These are phyloP conservation scores for Globisporangium yorkense DNA, from an alignment of 352 stramenopile species.

Conservation along the genomic window DNA sequence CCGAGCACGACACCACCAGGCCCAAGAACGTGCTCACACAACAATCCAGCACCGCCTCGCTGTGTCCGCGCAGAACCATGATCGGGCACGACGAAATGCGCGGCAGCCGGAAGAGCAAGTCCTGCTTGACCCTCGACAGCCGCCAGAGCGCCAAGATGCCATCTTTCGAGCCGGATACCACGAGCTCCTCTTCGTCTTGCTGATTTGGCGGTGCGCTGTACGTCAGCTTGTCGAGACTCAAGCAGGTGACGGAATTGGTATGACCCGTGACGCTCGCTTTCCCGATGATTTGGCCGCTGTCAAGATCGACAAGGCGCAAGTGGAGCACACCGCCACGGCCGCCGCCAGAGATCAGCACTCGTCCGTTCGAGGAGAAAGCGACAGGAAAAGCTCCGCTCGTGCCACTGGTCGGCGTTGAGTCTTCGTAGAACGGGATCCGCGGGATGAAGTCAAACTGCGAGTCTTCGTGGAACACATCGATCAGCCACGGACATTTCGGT, in stretches of 20 bases:
- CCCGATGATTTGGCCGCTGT: slow-evolving; percentile 76
- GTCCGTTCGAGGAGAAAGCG: slow-evolving; percentile 59
- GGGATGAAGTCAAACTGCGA: slow-evolving; percentile 80
- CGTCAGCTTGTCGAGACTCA: slow-evolving; percentile 61
- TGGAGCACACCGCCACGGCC: slow-evolving; percentile 70
- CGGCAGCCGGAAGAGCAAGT: slow-evolving; percentile 67
- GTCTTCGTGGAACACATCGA: slow-evolving; percentile 63
- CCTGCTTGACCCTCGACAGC: slow-evolving; percentile 62
- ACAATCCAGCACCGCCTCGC: slow-evolving; percentile 44
- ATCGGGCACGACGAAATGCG: slow-evolving; percentile 63
- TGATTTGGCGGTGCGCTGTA: slow-evolving; percentile 27
- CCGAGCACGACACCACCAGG: slow-evolving; percentile 60
- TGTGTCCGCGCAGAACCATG: slow-evolving; percentile 58
- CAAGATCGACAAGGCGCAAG: slow-evolving; percentile 68
- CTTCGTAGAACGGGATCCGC: slow-evolving; percentile 70
- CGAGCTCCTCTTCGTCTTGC: slow-evolving; percentile 65
- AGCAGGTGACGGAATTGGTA: slow-evolving; percentile 56
- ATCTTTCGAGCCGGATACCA: slow-evolving; percentile 70
- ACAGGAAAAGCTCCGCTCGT: slow-evolving; percentile 39
- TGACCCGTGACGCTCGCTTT: slow-evolving; percentile 81
- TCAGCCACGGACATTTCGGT: slow-evolving; percentile 50
- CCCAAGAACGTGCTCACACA: slow-evolving; percentile 59
- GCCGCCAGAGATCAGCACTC: slow-evolving; percentile 65
- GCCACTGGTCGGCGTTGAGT: slow-evolving; percentile 16
- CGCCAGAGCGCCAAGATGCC: slow-evolving; percentile 65